Evolutionary conservation across 1,284 basidiomycete species (phyloP), one percentile per base, ranked within the genome.

Genomic region (Rhodotorula sp.): DNA sequence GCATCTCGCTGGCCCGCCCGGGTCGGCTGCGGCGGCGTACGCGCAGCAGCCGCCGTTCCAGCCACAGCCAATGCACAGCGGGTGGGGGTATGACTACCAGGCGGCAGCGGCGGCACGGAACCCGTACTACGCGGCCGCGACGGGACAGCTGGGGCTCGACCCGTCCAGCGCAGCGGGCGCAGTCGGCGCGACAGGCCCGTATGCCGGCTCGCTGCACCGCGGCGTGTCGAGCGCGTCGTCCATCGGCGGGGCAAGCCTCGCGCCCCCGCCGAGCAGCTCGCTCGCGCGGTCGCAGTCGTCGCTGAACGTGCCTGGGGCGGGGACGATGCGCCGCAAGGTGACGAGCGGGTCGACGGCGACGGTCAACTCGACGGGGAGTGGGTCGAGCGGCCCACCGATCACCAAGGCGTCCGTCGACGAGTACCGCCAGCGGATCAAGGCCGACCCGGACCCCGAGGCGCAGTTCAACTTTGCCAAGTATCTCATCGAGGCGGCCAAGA

Each of bases 391-490:
- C 1, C 76, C 76, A 27, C 71, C 76, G 25, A 75, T 77, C 65
- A 77, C 94, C 54, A 97, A 97, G 81, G 91, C 94, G 79, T 97
- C 96, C 80, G 95, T 99, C 76, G 94, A 98, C 80, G 91, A 97
- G 80, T 99, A 99, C 82, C 90, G 97, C 32, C 90, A 91, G 71
- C 89, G 97, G 63, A 97, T 99, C 85, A 99, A 98, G 83, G 90
- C 88, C 59, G 97, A 99, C 82, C 94, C 96, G 0, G 97, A 99
- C 80, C 94, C 96, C 0, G 97, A 99, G 82, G 92, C 95, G n/a
- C 97, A 99, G 81, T 99, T 98, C 82, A 86, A 91, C 32, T 99
- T 95, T 80, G 93, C 94, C 22, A 96, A 96, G 83, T 99, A 99
- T 81, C 88, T 99, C 70, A 96, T 99, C 81, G 97, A 99, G 80